These are phyloP conservation scores for Brassica carinata DNA, from an alignment of 345 rosid species.

Conservation along the genomic window DNA sequence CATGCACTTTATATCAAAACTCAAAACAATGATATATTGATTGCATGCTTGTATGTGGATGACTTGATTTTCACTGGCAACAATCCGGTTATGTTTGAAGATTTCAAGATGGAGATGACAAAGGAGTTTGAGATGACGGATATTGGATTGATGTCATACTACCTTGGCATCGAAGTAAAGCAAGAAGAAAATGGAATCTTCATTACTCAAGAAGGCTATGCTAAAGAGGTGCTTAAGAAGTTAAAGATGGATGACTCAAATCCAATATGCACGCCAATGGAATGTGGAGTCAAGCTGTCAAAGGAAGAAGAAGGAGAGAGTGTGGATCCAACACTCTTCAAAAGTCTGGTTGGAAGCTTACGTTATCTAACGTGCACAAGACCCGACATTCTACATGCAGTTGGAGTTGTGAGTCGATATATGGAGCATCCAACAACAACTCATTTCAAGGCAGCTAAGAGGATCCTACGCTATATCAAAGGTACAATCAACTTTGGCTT, in stretches of 20 bases:
- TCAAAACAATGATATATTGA: not conserved
- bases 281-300: not conserved
- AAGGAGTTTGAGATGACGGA: not conserved
- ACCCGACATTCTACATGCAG: too few species aligned
- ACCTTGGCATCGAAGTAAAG: not conserved
- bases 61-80: not conserved
- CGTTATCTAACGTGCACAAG: too few species aligned
- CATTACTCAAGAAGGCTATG: not conserved
- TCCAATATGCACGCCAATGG: not conserved
- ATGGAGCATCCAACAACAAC: too few species aligned
- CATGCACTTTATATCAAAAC: not conserved
- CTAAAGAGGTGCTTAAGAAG: not conserved
- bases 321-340: not conserved
- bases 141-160: not conserved
- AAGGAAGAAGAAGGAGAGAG: not conserved
- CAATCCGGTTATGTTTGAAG: not conserved
- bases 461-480: too few species aligned
- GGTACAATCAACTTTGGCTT: too few species aligned
- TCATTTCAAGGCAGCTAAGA: too few species aligned
- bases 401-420: too few species aligned
- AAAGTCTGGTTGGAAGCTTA: not conserved
- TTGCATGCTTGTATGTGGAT: not conserved
- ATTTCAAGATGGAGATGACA: not conserved
- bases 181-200: not conserved
- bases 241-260: not conserved